Evolutionary conservation across 805 yeast species (phyloP).

Genomic region (Wickerhamiella nectarea): DNA sequence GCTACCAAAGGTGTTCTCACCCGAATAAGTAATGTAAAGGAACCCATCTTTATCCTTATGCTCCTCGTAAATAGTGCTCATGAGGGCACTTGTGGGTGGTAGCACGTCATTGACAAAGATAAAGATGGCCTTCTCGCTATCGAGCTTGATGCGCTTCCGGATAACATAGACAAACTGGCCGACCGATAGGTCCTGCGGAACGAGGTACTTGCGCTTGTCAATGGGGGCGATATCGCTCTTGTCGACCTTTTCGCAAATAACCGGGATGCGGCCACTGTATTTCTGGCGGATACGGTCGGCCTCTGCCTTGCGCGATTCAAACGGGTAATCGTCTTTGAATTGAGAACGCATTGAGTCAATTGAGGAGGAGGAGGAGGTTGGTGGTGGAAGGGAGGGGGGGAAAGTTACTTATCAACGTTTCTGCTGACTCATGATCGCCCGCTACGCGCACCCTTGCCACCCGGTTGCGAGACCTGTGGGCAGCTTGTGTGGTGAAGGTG

Average conservation of each 20-base stretch:
- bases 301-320: slow-evolving; percentile 90
- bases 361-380: not conserved
- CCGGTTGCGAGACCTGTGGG: too few relatives aligned
- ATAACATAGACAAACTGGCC: slow-evolving; percentile 98
- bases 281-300: slow-evolving; percentile 80
- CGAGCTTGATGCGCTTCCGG: slow-evolving; percentile 87
- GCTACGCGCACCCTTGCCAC: not conserved
- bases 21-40: slow-evolving; percentile 87
- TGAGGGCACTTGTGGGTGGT: slow-evolving; percentile 95
- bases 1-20: slow-evolving; percentile 89
- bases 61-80: slow-evolving; percentile 90
- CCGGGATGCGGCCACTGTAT: slow-evolving; percentile 88
- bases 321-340: slow-evolving; percentile 90
- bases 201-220: slow-evolving; percentile 93
- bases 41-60: slow-evolving; percentile 98
- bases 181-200: slow-evolving; percentile 89
- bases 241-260: slow-evolving; percentile 93
- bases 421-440: slow-evolving; percentile 7
- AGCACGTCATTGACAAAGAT: slow-evolving; percentile 92
- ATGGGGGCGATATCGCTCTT: slow-evolving; percentile 91
- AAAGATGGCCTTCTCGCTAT: slow-evolving; percentile 95
- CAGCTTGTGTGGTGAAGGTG: too few relatives aligned
- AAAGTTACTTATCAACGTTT: slow-evolving; percentile 2
- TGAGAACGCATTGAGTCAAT: slow-evolving; percentile 59
- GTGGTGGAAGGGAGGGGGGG: not conserved